phyloP scores from a whole-genome alignment of 2,329 filamentous ascomycete genomes.

The Eurotiales sp. region DNA sequence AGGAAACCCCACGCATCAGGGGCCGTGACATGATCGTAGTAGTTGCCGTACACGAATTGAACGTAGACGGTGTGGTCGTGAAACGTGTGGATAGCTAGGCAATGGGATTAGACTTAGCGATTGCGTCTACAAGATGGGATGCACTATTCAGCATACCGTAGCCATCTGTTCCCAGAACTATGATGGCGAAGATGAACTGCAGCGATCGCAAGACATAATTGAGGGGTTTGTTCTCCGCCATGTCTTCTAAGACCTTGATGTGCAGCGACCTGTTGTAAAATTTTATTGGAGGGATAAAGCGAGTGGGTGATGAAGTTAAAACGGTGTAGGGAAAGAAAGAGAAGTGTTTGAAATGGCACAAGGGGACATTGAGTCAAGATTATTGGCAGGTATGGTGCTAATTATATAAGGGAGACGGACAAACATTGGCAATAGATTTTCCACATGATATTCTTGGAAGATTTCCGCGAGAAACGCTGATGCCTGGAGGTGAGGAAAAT shows the following conservation, averaged over 20 bases:
- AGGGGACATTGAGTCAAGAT: no score
- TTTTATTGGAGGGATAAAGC: no score
- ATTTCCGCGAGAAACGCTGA: not conserved
- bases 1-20: constrained; percentile 15
- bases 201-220: not conserved
- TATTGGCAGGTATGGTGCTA: no score
- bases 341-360: no score
- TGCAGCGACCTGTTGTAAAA: not conserved
- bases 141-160: constrained; percentile 12
- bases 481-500: not conserved
- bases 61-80: constrained; percentile 12
- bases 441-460: not conserved
- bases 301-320: no score
- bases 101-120: constrained; percentile 6
- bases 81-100: constrained; percentile 13
- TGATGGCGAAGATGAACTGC: constrained; percentile 14
- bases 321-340: no score
- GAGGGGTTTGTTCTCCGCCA: not conserved
- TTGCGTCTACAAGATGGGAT: not conserved
- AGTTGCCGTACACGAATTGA: constrained; percentile 4
- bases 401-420: no score
- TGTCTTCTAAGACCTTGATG: not conserved
- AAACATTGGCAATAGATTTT: no score
- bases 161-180: constrained; percentile 11
- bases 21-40: constrained; percentile 8